Evolutionary conservation across 345 rosid species (phyloP), one percentile per base, ranked within the genome.

Genomic region (Odontarrhena argentea): DNA sequence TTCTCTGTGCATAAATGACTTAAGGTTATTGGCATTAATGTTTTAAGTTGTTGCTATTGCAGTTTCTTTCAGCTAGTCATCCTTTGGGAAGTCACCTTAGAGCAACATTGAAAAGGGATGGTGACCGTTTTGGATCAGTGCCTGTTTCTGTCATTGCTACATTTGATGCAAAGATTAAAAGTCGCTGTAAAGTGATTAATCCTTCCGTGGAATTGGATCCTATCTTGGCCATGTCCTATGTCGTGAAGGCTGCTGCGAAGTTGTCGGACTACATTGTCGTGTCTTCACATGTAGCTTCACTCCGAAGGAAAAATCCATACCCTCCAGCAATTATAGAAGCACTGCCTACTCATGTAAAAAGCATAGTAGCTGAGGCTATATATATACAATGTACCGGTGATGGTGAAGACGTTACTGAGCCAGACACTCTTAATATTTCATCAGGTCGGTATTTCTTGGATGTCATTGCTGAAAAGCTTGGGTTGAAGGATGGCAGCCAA

Each of bases 81-180:
- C 98, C 98, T 6, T 65, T 92, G 65, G 75, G 84, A 43, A 77
- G 87, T 69, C 98, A 89, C 83, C 67, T 89, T 37, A 83, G 78
- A 77, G 95, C 86, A 43, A 65, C 87, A 65, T 80, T 82, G 52
- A 63, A 42, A 74, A 86, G 85, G 68, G 74, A 74, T 26, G 85
- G 86, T 47, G 80, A 82, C 53, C 79, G 71, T 76, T 66, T 45
- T 18, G 88, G 91, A 35, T 75, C 79, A 37, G 63, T 89, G 63
- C 87, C 92, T 60, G 83, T 80, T 74, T 85, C 95, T 49, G 80
- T 80, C 67, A 78, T 85, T 62, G 82, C 87, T 74, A 72, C 63
- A 37, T 81, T 76, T 52, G 98, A 87, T 76, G 63, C 84, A 69
- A 92, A 80, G 82, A 73, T 76, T 37, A 78, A 46, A 41, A 81